phyloP scores from a whole-genome alignment of 2,329 filamentous ascomycete genomes.

The Dendryphion nanum region DNA sequence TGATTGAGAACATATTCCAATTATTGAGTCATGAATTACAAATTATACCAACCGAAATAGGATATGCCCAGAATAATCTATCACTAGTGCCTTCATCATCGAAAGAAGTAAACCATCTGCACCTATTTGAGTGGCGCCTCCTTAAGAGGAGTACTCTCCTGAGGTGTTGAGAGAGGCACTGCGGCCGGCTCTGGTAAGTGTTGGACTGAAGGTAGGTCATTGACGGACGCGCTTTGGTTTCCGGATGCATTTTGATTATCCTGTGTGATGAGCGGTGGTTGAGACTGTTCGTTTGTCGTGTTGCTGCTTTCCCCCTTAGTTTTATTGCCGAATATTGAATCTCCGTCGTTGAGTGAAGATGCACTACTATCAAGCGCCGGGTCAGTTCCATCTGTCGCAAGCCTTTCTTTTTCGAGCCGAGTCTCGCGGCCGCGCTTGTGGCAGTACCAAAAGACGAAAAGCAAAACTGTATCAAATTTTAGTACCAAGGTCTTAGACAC shows the following conservation, averaged over 20 bases:
- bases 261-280: conserved; percentile 30
- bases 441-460: conserved; percentile 98
- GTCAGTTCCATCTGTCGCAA: conserved; percentile 32
- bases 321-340: conserved; percentile 26
- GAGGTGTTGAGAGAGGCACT: no score
- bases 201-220: conserved; percentile 36
- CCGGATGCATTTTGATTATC: conserved; percentile 19
- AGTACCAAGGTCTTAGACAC: conserved; percentile 11
- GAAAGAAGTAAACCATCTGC: no score
- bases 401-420: conserved; percentile 65
- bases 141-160: no score
- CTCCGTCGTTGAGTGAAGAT: conserved; percentile 28
- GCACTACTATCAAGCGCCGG: conserved; percentile 27
- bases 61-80: no score
- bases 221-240: conserved; percentile 19
- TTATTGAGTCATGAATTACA: no score
- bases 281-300: conserved; percentile 16
- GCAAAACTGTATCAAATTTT: conserved; percentile 58
- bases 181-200: conserved; percentile 34
- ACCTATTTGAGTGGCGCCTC: no score
- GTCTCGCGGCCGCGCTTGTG: conserved; percentile 90
- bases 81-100: no score
- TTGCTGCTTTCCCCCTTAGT: conserved; percentile 7
- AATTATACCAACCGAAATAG: no score
- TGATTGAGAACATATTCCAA: no score